These are phyloP conservation scores for Pleurotus platypus DNA, from an alignment of 768 basidiomycete species.

Conservation along the genomic window DNA sequence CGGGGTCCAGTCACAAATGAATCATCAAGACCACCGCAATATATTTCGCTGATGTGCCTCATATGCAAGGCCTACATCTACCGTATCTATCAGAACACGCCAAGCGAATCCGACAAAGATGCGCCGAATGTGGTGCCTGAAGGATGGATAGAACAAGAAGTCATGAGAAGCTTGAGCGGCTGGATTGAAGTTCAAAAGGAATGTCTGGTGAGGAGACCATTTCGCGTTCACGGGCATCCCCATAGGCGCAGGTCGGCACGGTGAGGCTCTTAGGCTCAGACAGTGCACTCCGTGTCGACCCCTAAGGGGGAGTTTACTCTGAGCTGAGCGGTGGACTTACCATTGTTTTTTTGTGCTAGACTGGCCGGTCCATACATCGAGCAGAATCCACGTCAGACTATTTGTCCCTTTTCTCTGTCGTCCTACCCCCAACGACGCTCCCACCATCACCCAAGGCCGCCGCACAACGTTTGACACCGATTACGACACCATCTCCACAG, in stretches of 20 bases:
- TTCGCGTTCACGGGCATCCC: not conserved
- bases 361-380: slow-evolving; percentile 29
- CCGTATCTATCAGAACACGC: slow-evolving; percentile 61
- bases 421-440: slow-evolving; percentile 26
- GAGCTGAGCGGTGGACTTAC: too few relatives aligned
- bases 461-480: slow-evolving; percentile 1
- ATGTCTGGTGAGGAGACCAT: slow-evolving; percentile 56
- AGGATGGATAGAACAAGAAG: slow-evolving; percentile 75
- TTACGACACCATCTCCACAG: slow-evolving; percentile 19
- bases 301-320: too few relatives aligned
- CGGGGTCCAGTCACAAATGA: slow-evolving; percentile 38
- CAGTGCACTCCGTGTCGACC: too few relatives aligned
- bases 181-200: slow-evolving; percentile 73
- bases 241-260: not conserved
- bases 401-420: slow-evolving; percentile 41
- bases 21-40: slow-evolving; percentile 50
- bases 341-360: slow-evolving; percentile 23
- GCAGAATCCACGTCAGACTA: slow-evolving; percentile 39
- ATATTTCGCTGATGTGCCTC: slow-evolving; percentile 65
- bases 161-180: slow-evolving; percentile 62
- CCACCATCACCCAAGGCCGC: slow-evolving; percentile 21
- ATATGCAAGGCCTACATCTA: slow-evolving; percentile 63
- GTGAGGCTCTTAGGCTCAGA: not conserved
- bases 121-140: slow-evolving; percentile 67
- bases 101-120: slow-evolving; percentile 56